phyloP scores from a whole-genome alignment of 257 asterid genomes.

The Thymus quinquecostatus region DNA sequence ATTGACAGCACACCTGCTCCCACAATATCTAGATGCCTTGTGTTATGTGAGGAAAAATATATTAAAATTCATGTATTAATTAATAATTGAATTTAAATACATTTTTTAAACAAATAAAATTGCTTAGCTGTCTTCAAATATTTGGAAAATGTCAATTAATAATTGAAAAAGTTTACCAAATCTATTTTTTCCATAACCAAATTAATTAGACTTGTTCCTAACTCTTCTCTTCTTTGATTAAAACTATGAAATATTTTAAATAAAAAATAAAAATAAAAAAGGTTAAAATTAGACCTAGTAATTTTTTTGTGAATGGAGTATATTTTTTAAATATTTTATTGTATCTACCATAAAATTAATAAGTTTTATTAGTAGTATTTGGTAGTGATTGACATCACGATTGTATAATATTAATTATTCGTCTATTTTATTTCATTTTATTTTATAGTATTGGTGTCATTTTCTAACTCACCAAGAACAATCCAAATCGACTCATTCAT shows the following conservation, averaged over 20 bases:
- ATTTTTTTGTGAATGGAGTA: too few species aligned
- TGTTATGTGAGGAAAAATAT: too few species aligned
- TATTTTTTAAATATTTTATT: too few species aligned
- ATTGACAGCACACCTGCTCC: not conserved
- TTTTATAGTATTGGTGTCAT: constrained; percentile 30
- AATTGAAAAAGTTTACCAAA: not conserved
- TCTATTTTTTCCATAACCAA: not conserved
- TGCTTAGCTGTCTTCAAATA: not conserved
- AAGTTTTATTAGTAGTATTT: constrained; percentile 25
- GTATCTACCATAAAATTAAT: constrained; percentile 10
- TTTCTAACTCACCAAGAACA: constrained; percentile 43
- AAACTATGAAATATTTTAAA: not conserved
- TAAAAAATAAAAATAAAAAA: not conserved
- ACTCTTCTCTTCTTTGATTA: not conserved
- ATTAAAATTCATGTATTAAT: not conserved
- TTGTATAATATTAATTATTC: not conserved
- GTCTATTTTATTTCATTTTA: not conserved
- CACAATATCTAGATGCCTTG: too few species aligned
- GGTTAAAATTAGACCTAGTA: not conserved
- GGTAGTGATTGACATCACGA: constrained; percentile 36
- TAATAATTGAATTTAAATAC: not conserved
- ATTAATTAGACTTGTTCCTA: not conserved
- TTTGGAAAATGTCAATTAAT: not conserved
- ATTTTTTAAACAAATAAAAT: not conserved
- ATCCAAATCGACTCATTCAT: constrained; percentile 30